Base-by-base conservation (phyloP, 2,329 filamentous ascomycete genomes). In the Cladophialophora bantiana region DNA sequence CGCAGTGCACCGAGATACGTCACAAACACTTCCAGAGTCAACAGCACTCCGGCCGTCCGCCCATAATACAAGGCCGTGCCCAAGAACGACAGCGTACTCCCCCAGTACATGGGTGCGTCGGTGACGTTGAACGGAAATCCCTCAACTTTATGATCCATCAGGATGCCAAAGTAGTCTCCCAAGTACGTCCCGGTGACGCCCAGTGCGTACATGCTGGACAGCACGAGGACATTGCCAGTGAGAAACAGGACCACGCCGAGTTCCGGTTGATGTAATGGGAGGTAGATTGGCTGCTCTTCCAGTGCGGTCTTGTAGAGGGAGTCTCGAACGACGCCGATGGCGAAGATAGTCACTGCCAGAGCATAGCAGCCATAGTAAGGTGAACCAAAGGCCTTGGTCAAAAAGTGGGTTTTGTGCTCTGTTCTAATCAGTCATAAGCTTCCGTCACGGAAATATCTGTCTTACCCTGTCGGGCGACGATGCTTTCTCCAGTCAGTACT, bases 151-250 rank as follows among this genome's bases (percentile, higher is more conserved):
- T 90, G 83, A 77, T 98, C 94, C 93, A 97, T 96, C 72, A 99
- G 85, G 78, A 98, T 97, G 73, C 95, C 95, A 77, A 98, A 99
- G 84, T 99, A 99, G 83, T 99, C 95, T 73, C 95, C 95, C 40
- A 99, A 84, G 78, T 97, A 99, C 42, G 95, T 99, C 70, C 95
- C 95, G 0, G 93, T 97, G 75, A 99, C 88, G 65, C 95, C 95
- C 48, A 99, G 88, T 38, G 89, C 91, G 88, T 89, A 97, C 81
- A 96, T 98, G 68, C 91, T 95, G 38, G 90, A 90, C 59, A 98
- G 74, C 58, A 99, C 95, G 40, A 99, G 88, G 59, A 90, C 80
- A 79, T 97, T 97, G 66, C 95, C 95, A 42, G 82, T 77, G 34
- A 85, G 84, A 73, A 98, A 86, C 63, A 98, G 86, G 4, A 82